These are phyloP conservation scores for Phytophthora citricola DNA, from an alignment of 352 stramenopile species.

Conservation along the genomic window DNA sequence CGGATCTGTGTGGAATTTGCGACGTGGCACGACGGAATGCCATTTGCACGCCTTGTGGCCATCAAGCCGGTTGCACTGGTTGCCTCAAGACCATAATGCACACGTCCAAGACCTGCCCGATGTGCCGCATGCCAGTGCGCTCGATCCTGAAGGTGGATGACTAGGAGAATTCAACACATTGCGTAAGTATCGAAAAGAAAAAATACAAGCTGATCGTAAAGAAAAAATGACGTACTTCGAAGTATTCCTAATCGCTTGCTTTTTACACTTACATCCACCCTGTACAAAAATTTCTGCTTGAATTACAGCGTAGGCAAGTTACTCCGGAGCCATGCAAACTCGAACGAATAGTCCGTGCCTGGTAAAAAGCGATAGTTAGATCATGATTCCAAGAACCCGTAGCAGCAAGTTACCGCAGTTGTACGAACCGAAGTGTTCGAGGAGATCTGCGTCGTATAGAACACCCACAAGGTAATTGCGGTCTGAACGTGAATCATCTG, in stretches of 20 bases:
- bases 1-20: conserved; percentile 64
- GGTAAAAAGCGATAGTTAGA: background rate
- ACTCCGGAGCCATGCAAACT: conserved; percentile 1
- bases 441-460: conserved; percentile 32
- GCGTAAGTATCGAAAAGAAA: background rate
- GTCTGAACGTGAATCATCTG: conserved; percentile 20
- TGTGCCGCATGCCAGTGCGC: conserved; percentile 48
- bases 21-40: conserved; percentile 57
- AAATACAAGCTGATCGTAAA: background rate
- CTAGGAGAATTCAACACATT: conserved; percentile 8
- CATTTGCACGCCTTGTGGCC: conserved; percentile 72
- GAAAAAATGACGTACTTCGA: background rate
- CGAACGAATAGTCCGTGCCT: conserved; percentile 10
- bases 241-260: background rate
- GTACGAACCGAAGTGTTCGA: conserved; percentile 31
- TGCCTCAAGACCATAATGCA: conserved; percentile 50
- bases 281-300: background rate
- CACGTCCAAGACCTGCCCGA: conserved; percentile 46
- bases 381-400: background rate
- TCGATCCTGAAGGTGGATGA: conserved; percentile 54
- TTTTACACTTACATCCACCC: background rate
- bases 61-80: conserved; percentile 58
- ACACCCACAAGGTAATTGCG: conserved; percentile 35
- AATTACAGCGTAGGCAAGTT: background rate
- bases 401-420: no score